Evolutionary conservation across 2,329 filamentous ascomycete species (phyloP).

Genomic region (Aaosphaeria pasadenensis): DNA sequence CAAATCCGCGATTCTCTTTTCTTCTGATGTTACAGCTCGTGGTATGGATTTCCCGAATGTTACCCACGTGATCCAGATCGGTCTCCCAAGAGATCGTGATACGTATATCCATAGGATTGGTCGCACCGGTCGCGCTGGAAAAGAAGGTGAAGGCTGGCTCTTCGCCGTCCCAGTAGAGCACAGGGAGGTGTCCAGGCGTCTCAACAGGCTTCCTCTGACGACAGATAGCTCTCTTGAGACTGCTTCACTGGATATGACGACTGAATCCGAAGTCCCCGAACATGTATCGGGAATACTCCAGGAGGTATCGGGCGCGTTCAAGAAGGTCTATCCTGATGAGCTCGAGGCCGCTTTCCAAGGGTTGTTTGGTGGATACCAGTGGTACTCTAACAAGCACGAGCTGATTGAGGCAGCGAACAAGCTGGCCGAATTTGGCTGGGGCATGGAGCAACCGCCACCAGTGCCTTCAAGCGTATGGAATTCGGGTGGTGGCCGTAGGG

Average conservation of each 20-base stretch:
- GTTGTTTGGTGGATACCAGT: conserved; percentile 53
- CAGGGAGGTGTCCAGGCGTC: conserved; percentile 45
- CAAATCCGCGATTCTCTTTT: conserved; percentile 53
- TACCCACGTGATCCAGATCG: conserved; percentile 52
- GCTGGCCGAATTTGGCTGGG: conserved; percentile 47
- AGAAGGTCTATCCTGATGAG: conserved; percentile 39
- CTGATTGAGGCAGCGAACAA: conserved; percentile 46
- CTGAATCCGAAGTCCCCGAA: conserved; percentile 39
- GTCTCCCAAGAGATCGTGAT: conserved; percentile 43
- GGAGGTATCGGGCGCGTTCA: conserved; percentile 44
- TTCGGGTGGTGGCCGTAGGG: conserved; percentile 8
- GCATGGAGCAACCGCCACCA: conserved; percentile 41
- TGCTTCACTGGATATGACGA: conserved; percentile 48
- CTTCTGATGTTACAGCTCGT: conserved; percentile 51
- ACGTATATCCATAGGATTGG: conserved; percentile 53
- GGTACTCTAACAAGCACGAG: conserved; percentile 39
- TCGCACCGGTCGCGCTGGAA: conserved; percentile 63
- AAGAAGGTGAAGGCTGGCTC: conserved; percentile 69
- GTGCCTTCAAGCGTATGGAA: conserved; percentile 22
- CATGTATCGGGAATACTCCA: conserved; percentile 45
- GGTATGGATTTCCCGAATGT: conserved; percentile 55
- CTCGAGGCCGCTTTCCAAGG: conserved; percentile 55
- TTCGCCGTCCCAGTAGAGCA: conserved; percentile 59
- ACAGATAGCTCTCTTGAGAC: conserved; percentile 52
- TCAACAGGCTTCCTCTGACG: conserved; percentile 61